A percentile compares a stretch with the other conserved stretches of the same genome.
Conservation (phyloP, 2,329 filamentous ascomycete genomes). For the Epichloe typhina region DNA sequence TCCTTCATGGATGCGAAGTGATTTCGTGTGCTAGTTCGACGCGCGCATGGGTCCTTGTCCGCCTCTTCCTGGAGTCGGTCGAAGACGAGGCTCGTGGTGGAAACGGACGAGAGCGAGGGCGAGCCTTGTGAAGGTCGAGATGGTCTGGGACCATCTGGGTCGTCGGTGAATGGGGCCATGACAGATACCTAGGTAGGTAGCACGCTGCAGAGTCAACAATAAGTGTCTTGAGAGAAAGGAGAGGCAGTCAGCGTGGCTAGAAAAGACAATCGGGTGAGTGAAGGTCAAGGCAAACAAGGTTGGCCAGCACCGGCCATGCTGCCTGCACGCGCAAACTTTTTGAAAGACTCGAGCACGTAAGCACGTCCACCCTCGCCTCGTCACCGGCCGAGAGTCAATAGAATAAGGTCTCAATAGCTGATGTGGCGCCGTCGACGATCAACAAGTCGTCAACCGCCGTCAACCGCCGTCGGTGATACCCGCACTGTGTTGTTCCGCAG, state of each 20-base stretch:
- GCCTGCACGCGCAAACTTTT: too few relatives aligned
- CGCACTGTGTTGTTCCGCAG: background rate
- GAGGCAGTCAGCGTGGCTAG: background rate
- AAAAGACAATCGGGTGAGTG: background rate
- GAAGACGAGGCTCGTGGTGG: constrained; percentile 71
- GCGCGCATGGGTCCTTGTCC: constrained; percentile 17
- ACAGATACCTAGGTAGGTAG: background rate
- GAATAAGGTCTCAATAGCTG: background rate
- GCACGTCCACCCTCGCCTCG: background rate
- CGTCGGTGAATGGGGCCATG: constrained; percentile 8
- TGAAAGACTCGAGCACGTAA: too few relatives aligned
- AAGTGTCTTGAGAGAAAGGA: background rate
- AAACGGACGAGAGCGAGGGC: constrained; percentile 60
- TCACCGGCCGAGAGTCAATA: background rate
- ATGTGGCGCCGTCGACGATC: background rate
- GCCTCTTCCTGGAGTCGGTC: constrained; percentile 54
- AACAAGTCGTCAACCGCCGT: too few relatives aligned
- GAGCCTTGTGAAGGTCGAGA: constrained; percentile 39
- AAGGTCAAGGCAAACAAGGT: too few relatives aligned
- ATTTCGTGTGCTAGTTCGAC: constrained; percentile 10
- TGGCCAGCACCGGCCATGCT: too few relatives aligned
- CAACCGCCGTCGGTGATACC: background rate
- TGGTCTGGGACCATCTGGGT: constrained; percentile 7
- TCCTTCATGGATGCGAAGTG: constrained; percentile 20
- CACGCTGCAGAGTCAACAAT: background rate